Evolutionary conservation across 1,139 yeast genomes (phyloP), one percentile per base, ranked within the genome.

Genomic region (Saccharomyces hybrid): DNA sequence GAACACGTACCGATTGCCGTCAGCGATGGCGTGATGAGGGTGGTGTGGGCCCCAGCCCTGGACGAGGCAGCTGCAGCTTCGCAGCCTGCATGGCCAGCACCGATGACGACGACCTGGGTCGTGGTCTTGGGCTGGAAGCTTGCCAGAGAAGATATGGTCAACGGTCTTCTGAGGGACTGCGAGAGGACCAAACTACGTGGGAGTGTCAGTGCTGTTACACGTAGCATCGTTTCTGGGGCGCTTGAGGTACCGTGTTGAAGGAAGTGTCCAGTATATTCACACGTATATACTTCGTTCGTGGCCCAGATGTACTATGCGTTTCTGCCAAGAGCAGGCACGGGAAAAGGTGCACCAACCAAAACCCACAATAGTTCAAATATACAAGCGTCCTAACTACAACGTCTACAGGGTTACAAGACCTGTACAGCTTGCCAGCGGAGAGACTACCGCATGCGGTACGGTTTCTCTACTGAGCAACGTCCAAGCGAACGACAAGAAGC

Each of bases 41-140:
- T 73, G 0, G 98, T 88, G 2, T 67, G 60, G 0, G 86, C 79
- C 0, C 98, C 97, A 0, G 88, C 70, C 58, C 99, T 76, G 0
- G 98, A 96, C 0, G 96, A 78, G 0, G 95, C 99, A 0, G 97
- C 79, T 2, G 97, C 95, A 0, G 99, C 99, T 70, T 95, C 99
- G 63, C 96, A 86, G 2, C 99, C 99, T 42, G 99, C 99, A 73
- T 95, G 99, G 0, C 99, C 99, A 9, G 96, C 99, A 2, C 99
- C 99, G 26, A 95, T 82, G 2, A 95, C 93, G 1, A 93, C 78
- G 0, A 91, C 97, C 1, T 93, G 42, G 8, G 42, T 38, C 23
- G 8, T 38, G 6, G 25, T 38, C 91, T 54, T 76, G 74, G 30
- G 69, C 66, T 4, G 74, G 72, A n/a, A 77, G 66, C 3, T 60